phyloP scores from a whole-genome alignment of 805 yeast species.

The Maudiozyma turicensis region DNA sequence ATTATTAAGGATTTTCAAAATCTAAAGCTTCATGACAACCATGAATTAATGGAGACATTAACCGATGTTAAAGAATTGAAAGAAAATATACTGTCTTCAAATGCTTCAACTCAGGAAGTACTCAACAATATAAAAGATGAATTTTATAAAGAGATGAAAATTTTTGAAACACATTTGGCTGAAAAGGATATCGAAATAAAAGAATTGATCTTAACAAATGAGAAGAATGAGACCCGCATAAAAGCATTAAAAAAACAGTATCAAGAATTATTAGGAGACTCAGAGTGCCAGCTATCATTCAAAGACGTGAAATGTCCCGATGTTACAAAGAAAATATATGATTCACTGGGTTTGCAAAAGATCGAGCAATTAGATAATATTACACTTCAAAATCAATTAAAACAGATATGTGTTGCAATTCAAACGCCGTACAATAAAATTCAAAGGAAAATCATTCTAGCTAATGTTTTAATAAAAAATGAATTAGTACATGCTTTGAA shows the following conservation, averaged over 20 bases:
- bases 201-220: neutral
- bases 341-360: constrained; percentile 8
- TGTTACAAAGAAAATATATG: neutral
- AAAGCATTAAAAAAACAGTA: neutral
- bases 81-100: neutral
- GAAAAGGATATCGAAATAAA: neutral
- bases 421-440: constrained; percentile 27
- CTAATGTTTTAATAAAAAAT: constrained; percentile 4
- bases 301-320: constrained; percentile 2
- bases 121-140: neutral
- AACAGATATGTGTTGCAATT: constrained; percentile 26
- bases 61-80: neutral
- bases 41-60: neutral
- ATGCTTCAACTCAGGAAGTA: neutral
- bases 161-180: neutral
- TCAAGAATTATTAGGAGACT: neutral
- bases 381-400: constrained; percentile 28
- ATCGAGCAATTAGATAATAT: constrained; percentile 26
- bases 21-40: neutral
- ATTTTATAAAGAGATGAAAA: neutral
- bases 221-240: neutral
- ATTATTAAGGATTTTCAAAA: neutral
- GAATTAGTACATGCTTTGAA: constrained; percentile 2
- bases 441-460: constrained; percentile 18
- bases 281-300: neutral